Conservation (phyloP, 2,329 filamentous ascomycete genomes). For the Hypocreales sp. region DNA sequence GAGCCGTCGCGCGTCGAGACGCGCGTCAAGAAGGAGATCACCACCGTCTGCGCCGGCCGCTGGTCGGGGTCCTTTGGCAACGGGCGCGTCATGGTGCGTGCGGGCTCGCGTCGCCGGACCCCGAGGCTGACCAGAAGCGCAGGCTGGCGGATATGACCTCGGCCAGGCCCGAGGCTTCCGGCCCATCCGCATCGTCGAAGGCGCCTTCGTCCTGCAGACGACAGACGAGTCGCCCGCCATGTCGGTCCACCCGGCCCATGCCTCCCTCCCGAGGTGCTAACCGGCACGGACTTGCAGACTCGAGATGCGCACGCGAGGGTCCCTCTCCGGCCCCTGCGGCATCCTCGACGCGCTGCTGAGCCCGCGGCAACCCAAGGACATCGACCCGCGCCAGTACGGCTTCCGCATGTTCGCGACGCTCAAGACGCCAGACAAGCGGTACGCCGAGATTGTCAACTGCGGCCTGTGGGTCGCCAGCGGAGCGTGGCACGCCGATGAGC, state of each 20-base stretch:
- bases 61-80: conserved; percentile 34
- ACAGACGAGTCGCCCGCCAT: conserved; percentile 29
- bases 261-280: neutral
- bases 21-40: conserved; percentile 30
- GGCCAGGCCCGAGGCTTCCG: conserved; percentile 23
- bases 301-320: conserved; percentile 30
- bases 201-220: conserved; percentile 32
- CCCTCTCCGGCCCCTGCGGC: conserved; percentile 29
- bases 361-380: conserved; percentile 19
- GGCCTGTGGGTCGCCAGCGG: conserved; percentile 34
- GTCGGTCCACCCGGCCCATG: conserved; percentile 10
- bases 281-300: conserved; percentile 10
- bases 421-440: conserved; percentile 33
- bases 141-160: conserved; percentile 27
- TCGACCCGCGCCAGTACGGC: conserved; percentile 27
- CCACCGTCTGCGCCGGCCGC: conserved; percentile 27
- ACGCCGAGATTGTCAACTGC: conserved; percentile 31
- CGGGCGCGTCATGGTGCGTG: conserved; percentile 28
- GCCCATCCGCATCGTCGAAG: conserved; percentile 27
- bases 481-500: conserved; percentile 27
- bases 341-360: conserved; percentile 23
- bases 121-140: conserved; percentile 5
- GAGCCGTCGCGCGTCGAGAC: conserved; percentile 26
- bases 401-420: conserved; percentile 33
- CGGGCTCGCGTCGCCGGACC: too few species aligned